Percentiles rank a stretch among this genome's conserved stretches.
Evolutionary conservation across 345 rosid genomes (phyloP).

Genomic region (Eucalyptus curtisii): DNA sequence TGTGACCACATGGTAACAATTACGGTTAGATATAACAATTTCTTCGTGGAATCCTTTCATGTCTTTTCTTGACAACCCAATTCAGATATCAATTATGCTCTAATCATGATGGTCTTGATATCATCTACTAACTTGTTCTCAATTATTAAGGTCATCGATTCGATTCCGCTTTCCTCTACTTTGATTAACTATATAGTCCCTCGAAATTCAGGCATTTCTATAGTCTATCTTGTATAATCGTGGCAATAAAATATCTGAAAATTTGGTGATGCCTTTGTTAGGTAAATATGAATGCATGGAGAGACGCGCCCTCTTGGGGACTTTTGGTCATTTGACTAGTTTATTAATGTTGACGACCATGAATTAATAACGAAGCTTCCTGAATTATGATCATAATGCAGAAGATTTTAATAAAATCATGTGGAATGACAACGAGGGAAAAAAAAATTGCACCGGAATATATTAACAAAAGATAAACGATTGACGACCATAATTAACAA

Average conservation of each 20-base stretch:
- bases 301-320: not conserved
- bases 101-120: not conserved
- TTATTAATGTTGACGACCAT: not conserved
- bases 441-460: not conserved
- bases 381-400: not conserved
- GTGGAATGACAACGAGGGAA: not conserved
- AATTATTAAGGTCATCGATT: not conserved
- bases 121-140: not conserved
- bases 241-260: not conserved
- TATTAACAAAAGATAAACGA: not conserved
- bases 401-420: not conserved
- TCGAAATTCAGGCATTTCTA: not conserved
- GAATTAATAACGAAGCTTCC: not conserved
- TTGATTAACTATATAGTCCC: not conserved
- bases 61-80: not conserved
- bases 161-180: not conserved
- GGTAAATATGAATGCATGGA: not conserved
- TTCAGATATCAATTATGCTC: not conserved
- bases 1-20: not conserved
- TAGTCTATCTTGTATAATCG: not conserved
- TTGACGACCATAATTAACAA: not conserved
- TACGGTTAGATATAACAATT: not conserved
- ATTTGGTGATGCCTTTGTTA: not conserved
- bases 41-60: not conserved
- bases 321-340: not conserved